Evolutionary conservation across 306 rosid species (phyloP), one percentile per base, ranked within the genome.

Genomic region (Acacia melanoxylon): DNA sequence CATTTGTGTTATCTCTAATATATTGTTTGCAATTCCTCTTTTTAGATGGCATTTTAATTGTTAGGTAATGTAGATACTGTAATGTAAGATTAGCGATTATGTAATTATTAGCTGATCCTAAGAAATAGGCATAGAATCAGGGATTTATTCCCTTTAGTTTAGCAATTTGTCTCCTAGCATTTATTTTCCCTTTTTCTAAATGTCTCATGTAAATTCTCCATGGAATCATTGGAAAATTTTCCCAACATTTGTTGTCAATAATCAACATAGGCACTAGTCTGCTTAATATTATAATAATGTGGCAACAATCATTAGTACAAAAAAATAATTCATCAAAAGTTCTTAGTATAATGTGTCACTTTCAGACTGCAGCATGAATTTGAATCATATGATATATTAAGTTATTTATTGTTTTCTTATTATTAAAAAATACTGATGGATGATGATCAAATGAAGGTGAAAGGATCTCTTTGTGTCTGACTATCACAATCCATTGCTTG

Each of bases 21-120:
- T 20, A 20, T 8, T 75, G 78, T 75, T 24, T 75, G 52, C 42
- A 54, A 65, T 71, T n/a, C n/a, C n/a, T n/a, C n/a, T n/a, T n/a
- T n/a, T n/a, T n/a, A n/a, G n/a, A n/a, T n/a, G n/a, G n/a, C n/a
- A n/a, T n/a, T n/a, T n/a, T n/a, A n/a, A n/a, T n/a, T n/a, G n/a
- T n/a, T n/a, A 22, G 17, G 17, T 59, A 59, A 12, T 24, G 33
- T 59, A 10, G 67, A 11, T 59, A 20, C 10, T 54, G 15, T 22
- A 58, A 54, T 22, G 15, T 11, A 59, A 24, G 11, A 24, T 24
- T 24, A 22, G 33, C 7, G 67, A 59, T 24, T 59, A 25, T n/a
- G 13, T 58, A 22, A n/a, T 22, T 58, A 9, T n/a, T 22, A n/a
- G 14, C 65, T 58, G 13, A 58, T 9, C 29, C 29, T 58, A 58